phyloP scores from a whole-genome alignment of 176 grass and related monocot genomes.

The barley (Hordeum vulgare) region MorexV3_pseudomolecules_assembly NC_058523.1:523932787-523933286 shows the following conservation, averaged over 20 bases:
- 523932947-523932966: conserved; percentile 59
- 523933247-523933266: conserved; percentile 61
- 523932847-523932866: not conserved
- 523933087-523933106: conserved; percentile 77
- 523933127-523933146: conserved; percentile 86
- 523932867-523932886: not conserved
- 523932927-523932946: conserved; percentile 83
- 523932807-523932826: not conserved
- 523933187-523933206: conserved; percentile 73
- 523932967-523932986: conserved; percentile 80
- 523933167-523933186: conserved; percentile 90
- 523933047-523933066: conserved; percentile 65
- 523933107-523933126: conserved; percentile 58
- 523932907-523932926: conserved; percentile 83
- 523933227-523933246: conserved; percentile 68
- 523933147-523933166: conserved; percentile 95
- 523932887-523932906: not conserved
- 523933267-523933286: conserved; percentile 59
- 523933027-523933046: conserved; percentile 55
- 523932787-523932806: not conserved
- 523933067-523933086: conserved; percentile 63
- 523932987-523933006: conserved; percentile 81
- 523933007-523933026: conserved; percentile 71
- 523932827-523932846: not conserved
- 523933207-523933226: conserved; percentile 76